A percentile compares a stretch with the other conserved stretches of the same genome.
These are phyloP conservation scores for Aaosphaeria pasadenensis DNA, from an alignment of 2,329 filamentous ascomycete species.

Conservation along the genomic window DNA sequence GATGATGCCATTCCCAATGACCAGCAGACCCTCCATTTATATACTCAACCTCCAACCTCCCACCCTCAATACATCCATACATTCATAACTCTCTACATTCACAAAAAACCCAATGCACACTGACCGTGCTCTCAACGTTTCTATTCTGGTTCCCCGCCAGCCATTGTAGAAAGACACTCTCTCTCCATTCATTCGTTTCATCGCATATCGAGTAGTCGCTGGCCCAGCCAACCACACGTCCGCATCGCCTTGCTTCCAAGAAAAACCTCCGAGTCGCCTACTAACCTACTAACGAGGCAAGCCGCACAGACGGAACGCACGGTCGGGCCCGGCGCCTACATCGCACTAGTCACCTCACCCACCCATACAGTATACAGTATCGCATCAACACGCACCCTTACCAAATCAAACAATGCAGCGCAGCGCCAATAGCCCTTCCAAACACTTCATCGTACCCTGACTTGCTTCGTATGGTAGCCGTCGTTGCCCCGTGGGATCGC, in stretches of 20 bases:
- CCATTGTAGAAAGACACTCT: constrained; percentile 13
- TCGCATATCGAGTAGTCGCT: constrained; percentile 38
- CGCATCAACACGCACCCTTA: too few species aligned
- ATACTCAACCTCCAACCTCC: constrained; percentile 12
- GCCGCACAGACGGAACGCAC: too few species aligned
- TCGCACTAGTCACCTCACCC: constrained; percentile 1
- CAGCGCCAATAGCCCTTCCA: too few species aligned
- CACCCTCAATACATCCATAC: constrained; percentile 15
- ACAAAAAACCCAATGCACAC: constrained; percentile 4
- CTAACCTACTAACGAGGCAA: too few species aligned
- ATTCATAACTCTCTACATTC: background rate
- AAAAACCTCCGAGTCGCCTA: constrained; percentile 27
- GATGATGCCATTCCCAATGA: constrained; percentile 15
- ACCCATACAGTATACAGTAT: too few species aligned
- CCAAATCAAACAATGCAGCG: too few species aligned
- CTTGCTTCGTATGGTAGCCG: too few species aligned
- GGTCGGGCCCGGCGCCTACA: constrained; percentile 29
- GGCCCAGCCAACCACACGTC: constrained; percentile 29
- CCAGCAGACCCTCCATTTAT: constrained; percentile 12
- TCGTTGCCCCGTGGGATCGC: too few species aligned
- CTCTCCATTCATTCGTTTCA: constrained; percentile 27
- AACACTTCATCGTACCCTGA: too few species aligned
- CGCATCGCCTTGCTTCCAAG: constrained; percentile 19
- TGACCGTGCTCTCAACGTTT: constrained; percentile 4
- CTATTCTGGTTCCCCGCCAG: constrained; percentile 30